Conservation (phyloP, 768 basidiomycete species). For the Auricularia cornea region DNA sequence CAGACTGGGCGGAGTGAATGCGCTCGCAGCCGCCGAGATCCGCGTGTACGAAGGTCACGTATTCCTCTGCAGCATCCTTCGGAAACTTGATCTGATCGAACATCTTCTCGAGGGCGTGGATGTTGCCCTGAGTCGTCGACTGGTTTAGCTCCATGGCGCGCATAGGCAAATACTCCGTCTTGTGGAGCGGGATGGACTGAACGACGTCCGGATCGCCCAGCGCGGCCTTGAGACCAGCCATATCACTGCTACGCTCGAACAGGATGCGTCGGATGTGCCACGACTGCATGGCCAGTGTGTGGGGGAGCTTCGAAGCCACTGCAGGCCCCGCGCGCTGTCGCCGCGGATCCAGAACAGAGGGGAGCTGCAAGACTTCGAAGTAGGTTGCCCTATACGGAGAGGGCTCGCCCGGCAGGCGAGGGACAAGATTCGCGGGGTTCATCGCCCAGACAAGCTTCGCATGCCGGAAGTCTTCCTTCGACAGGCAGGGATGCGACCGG, state of each 20-base stretch:
- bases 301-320: too few relatives aligned
- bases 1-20: conserved; percentile 6
- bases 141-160: not conserved
- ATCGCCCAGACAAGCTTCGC: not conserved
- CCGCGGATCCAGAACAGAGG: too few relatives aligned
- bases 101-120: not conserved
- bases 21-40: conserved; percentile 23
- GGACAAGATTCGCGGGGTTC: not conserved
- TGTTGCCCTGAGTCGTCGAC: not conserved
- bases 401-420: not conserved
- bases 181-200: not conserved
- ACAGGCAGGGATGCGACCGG: not conserved
- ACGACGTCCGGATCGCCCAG: not conserved
- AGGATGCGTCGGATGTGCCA: too few relatives aligned
- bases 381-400: not conserved
- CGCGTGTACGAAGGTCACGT: conserved; percentile 18
- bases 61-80: conserved; percentile 2
- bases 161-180: not conserved
- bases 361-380: too few relatives aligned
- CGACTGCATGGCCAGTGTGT: too few relatives aligned
- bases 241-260: too few relatives aligned
- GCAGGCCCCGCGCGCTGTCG: too few relatives aligned
- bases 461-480: not conserved
- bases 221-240: too few relatives aligned
- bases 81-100: not conserved